Base-by-base conservation (phyloP, 2,329 filamentous ascomycete genomes). In the Fusarium sp. region DNA sequence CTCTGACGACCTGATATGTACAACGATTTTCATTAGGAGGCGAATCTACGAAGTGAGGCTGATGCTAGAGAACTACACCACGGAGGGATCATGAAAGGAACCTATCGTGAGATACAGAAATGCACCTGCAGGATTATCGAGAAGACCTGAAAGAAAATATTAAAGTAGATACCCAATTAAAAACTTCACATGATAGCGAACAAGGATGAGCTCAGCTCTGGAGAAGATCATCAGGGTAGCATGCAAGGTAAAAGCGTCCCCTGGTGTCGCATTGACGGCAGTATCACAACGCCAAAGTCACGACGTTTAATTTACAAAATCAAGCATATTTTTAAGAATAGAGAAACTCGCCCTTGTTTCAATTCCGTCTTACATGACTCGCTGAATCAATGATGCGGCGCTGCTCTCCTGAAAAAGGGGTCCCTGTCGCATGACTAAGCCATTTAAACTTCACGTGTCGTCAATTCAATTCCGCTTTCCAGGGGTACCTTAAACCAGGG, bases 361-460 rank as follows among this genome's bases (percentile, higher is more conserved):
- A 35, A 26, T 38, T 18, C 10, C n/a, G 12, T 32, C 27, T 32
- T 30, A 27, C 32, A 57, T 63, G 57, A 52, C 40, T 56, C 40
- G 30, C 32, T 46, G 14, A 14, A 54, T 42, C 32, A 44, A 58
- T 42, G 46, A 38, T 62, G 27, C 32, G 42, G 23, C 30, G 20
- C 15, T 41, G 32, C 48, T 37, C 49, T 54, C 52, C 59, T 35
- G 50, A 42, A 41, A 71, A 72, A 72, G 69, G 64, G 49, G 61
- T 27, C 9, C 15, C 42, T 27, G 26, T n/a, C 3, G 58, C 38
- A 70, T 73, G 70, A 73, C 70, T 73, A 73, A 73, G 70, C 70
- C 41, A 53, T n/a, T 55, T 63, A 63, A 35, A 48, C 60, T 68
- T 73, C 56, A 73, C 48, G 59, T 73, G 70, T 68, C 33, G 70